Conservation (phyloP, 495 filamentous ascomycete genomes). For the Pseudomonodictys pantanalensis region DNA sequence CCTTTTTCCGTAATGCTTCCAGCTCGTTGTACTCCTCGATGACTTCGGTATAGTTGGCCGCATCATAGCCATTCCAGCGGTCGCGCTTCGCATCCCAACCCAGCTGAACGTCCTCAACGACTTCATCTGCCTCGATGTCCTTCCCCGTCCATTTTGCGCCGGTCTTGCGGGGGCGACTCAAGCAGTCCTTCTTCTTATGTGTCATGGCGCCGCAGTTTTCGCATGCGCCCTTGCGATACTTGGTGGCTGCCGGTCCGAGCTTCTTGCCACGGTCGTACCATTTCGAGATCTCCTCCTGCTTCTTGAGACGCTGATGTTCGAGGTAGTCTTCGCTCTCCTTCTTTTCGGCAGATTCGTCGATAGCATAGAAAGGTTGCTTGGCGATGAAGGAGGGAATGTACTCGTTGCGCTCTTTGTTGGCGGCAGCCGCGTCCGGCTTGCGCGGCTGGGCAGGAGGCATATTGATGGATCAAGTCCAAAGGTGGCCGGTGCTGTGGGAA, state of each 20-base stretch:
- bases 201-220: constrained; percentile 97
- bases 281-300: constrained; percentile 65
- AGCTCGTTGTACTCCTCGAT: constrained; percentile 84
- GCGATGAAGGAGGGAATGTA: constrained; percentile 99
- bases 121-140: constrained; percentile 89
- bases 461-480: neutral
- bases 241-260: constrained; percentile 79
- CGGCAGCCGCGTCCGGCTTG: constrained; percentile 39
- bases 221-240: constrained; percentile 95
- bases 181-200: constrained; percentile 91
- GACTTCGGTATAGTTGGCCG: constrained; percentile 77
- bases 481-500: neutral
- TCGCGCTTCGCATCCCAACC: constrained; percentile 99
- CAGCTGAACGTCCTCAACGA: constrained; percentile 76
- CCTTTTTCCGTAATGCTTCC: constrained; percentile 70
- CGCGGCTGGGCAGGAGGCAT: constrained; percentile 38
- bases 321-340: constrained; percentile 83
- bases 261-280: constrained; percentile 89
- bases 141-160: constrained; percentile 91
- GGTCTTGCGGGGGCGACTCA: constrained; percentile 82
- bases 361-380: constrained; percentile 95
- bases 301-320: constrained; percentile 91
- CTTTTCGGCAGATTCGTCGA: constrained; percentile 65
- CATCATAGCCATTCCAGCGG: constrained; percentile 95
- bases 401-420: constrained; percentile 64